Evolutionary conservation across 331 rosid genomes (phyloP).

Genomic region (Stylosanthes scabra): DNA sequence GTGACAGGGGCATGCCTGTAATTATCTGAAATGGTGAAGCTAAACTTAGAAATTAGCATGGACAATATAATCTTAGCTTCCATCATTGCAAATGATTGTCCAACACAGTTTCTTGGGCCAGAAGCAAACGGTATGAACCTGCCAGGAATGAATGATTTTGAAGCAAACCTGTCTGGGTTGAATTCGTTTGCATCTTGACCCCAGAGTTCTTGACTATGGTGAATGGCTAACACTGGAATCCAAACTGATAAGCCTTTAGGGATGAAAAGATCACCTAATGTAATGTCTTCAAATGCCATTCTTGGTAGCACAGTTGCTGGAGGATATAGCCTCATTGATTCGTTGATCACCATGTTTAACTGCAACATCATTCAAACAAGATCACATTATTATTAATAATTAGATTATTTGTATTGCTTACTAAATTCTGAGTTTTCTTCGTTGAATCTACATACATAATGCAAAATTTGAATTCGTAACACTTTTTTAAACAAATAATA

Average conservation of each 20-base stretch:
- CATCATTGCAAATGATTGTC: conserved; percentile 89
- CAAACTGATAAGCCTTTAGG: conserved; percentile 91
- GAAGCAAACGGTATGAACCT: conserved; percentile 82
- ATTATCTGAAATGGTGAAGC: conserved; percentile 60
- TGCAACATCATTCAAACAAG: conserved; percentile 31
- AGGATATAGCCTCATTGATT: conserved; percentile 84
- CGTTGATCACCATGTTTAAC: conserved; percentile 86
- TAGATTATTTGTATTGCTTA: too few relatives aligned
- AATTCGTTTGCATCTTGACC: conserved; percentile 86
- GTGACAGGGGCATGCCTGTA: conserved; percentile 90
- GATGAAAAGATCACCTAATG: conserved; percentile 73
- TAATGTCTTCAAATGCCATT: conserved; percentile 82
- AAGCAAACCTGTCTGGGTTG: conserved; percentile 84
- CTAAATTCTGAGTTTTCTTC: too few relatives aligned
- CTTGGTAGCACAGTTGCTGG: conserved; percentile 90
- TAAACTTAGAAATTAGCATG: conserved; percentile 67
- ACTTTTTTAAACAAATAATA: too few relatives aligned
- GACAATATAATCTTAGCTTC: conserved; percentile 89
- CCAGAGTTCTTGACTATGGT: conserved; percentile 84
- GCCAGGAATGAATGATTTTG: conserved; percentile 69
- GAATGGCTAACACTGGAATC: conserved; percentile 94
- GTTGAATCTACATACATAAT: too few relatives aligned
- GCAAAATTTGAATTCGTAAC: too few relatives aligned
- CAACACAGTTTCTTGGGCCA: conserved; percentile 89
- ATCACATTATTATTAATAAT: too few relatives aligned